Conservation (phyloP, 2,329 filamentous ascomycete species). For the Kalmusia sp. region DNA sequence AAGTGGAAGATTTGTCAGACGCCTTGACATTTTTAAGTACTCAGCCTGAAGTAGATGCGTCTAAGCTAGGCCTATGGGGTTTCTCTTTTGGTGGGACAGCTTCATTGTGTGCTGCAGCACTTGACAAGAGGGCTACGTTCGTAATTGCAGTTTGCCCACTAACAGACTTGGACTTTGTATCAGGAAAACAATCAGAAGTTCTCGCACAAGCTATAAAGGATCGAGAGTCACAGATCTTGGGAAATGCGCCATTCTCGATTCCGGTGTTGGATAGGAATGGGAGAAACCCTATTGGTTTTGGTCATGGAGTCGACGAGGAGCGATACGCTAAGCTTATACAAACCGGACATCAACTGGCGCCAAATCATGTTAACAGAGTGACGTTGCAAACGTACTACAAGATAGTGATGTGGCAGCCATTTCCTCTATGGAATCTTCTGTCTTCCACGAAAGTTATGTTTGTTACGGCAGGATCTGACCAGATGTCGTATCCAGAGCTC, state of each 20-base stretch:
- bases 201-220: conserved; percentile 9
- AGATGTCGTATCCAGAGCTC: too few species aligned
- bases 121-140: conserved; percentile 38
- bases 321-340: background rate
- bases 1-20: conserved; percentile 45
- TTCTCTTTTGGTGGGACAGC: conserved; percentile 39
- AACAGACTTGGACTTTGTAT: too few species aligned
- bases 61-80: conserved; percentile 47
- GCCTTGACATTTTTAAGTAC: conserved; percentile 43
- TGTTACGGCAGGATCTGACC: too few species aligned
- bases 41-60: conserved; percentile 27
- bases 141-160: conserved; percentile 23
- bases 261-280: conserved; percentile 6
- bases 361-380: conserved; percentile 1
- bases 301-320: conserved; percentile 4
- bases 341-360: background rate
- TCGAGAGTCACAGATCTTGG: conserved; percentile 7
- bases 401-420: conserved; percentile 9
- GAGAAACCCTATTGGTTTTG: conserved; percentile 9
- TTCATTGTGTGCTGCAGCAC: conserved; percentile 32
- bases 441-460: too few species aligned
- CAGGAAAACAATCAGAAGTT: too few species aligned
- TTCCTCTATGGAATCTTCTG: too few species aligned
- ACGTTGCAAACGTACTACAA: conserved; percentile 12
- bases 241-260: conserved; percentile 6